Base-by-base conservation (phyloP, 2,329 filamentous ascomycete genomes). In the Corinectria fuckeliana region DNA sequence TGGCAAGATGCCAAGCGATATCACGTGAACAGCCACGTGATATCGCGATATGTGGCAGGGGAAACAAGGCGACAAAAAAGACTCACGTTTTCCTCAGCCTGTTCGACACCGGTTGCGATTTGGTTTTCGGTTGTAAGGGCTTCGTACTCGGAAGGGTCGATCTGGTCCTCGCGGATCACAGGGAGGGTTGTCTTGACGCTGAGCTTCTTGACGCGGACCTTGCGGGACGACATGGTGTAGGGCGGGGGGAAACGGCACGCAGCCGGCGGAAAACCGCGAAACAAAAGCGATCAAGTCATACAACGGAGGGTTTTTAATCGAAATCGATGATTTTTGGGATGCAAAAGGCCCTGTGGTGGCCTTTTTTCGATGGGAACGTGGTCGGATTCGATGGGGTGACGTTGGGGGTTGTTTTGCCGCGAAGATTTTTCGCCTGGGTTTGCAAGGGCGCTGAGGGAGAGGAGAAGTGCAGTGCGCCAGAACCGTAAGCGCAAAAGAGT, bases 91-190 rank as follows among this genome's bases (percentile, higher is more conserved):
- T 98, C 93, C 80, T 99, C 95, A 66, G 89, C 91, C 76, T 96
- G 93, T 79, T 99, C 95, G 71, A 99, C 95, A 78, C 95, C 95
- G 68, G 93, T 97, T 75, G 95, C 93, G 75, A 97, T 92, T 89
- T 92, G 80, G 84, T 88, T 82, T 86, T 91, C 85, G 75, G 90
- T 90, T 69, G 90, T 91, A 75, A 94, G 88, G 71, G 91, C 87
- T 79, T 96, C 92, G 77, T 97, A 96, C 78, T 93, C 87, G 72
- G 84, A 86, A 74, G 90, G 84, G 75, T 97, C 93, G 79, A 98
- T 90, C 75, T 98, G 91, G 77, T 92, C 85, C 80, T 98, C 94
- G 76, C 91, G 88, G 73, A 97, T 86, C 71, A 99, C 89, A 61
- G 89, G 89, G 74, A 97, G 88, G 71, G 88, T 88, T 76, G 93